These are phyloP conservation scores for Candida chilensis DNA, from an alignment of 805 yeast species.

Conservation along the genomic window DNA sequence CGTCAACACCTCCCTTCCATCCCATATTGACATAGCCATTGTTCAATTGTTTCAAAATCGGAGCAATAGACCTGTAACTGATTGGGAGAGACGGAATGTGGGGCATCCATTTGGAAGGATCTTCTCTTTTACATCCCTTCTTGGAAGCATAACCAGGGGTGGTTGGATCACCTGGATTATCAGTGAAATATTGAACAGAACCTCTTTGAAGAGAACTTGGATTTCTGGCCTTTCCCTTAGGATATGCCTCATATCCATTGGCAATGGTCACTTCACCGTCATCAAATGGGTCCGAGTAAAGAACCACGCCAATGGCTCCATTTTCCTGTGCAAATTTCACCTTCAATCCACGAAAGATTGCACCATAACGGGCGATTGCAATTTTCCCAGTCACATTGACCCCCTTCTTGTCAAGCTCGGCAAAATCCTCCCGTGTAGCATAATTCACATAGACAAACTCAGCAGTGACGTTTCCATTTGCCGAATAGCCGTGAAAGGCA, in stretches of 20 bases:
- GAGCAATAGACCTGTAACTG: slow-evolving; percentile 30
- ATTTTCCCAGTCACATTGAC: slow-evolving; percentile 45
- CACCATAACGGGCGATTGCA: slow-evolving; percentile 46
- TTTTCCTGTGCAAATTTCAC: slow-evolving; percentile 49
- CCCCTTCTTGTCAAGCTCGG: slow-evolving; percentile 20
- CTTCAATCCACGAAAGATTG: slow-evolving; percentile 43
- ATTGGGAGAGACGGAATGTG: slow-evolving; percentile 46
- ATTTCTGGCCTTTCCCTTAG: slow-evolving; percentile 59
- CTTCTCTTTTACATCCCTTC: slow-evolving; percentile 20
- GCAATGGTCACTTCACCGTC: slow-evolving; percentile 46
- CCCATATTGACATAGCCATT: slow-evolving; percentile 21
- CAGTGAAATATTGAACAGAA: slow-evolving; percentile 46
- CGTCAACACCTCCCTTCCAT: slow-evolving; percentile 28
- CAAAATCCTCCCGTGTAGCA: slow-evolving; percentile 50
- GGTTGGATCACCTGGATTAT: slow-evolving; percentile 70
- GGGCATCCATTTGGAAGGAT: slow-evolving; percentile 30
- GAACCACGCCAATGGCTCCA: slow-evolving; percentile 56
- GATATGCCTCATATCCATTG: slow-evolving; percentile 50
- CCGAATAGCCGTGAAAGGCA: slow-evolving; percentile 57
- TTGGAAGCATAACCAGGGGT: slow-evolving; percentile 66
- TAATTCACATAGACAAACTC: slow-evolving; percentile 52
- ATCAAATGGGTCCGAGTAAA: slow-evolving; percentile 51
- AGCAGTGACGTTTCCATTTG: slow-evolving; percentile 50
- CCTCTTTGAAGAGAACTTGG: slow-evolving; percentile 54
- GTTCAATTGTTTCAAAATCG: slow-evolving; percentile 25